Evolutionary conservation across 306 rosid species (phyloP).

Genomic region (Pyrus betulifolia): DNA sequence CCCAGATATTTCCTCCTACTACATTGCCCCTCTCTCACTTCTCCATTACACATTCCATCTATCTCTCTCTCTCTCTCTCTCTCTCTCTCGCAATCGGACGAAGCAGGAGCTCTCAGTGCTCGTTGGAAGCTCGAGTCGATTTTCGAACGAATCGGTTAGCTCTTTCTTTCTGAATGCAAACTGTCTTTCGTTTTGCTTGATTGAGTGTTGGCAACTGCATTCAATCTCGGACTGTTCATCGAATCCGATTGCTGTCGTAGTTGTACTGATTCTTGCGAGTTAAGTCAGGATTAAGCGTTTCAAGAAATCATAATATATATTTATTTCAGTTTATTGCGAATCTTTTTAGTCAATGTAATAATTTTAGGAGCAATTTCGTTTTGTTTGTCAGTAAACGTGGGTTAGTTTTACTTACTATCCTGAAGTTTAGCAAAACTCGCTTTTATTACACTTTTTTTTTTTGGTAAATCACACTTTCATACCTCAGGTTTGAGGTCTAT

Average conservation of each 20-base stretch:
- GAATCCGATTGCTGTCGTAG: neutral
- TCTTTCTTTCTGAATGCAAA: neutral
- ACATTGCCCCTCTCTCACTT: neutral
- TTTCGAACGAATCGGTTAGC: neutral
- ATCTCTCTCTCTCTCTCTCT: neutral
- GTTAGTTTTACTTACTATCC: no score
- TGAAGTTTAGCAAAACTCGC: no score
- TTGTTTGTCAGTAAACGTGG: neutral
- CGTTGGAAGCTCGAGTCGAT: neutral
- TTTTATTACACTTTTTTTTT: no score
- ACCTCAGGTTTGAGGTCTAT: no score
- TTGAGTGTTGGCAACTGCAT: neutral
- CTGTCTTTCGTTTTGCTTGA: neutral
- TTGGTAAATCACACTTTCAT: no score
- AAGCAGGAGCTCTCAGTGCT: neutral
- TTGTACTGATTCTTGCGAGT: neutral
- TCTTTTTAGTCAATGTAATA: neutral
- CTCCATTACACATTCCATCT: neutral
- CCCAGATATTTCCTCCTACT: neutral
- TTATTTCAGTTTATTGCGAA: neutral
- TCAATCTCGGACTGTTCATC: neutral
- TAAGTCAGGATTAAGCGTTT: neutral
- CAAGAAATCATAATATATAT: neutral
- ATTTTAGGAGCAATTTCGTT: neutral
- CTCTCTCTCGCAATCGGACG: neutral